A percentile compares a stretch with the other conserved stretches of the same genome.
phyloP scores from a whole-genome alignment of 768 basidiomycete genomes.

The Omphalotus guepiniiformis region DNA sequence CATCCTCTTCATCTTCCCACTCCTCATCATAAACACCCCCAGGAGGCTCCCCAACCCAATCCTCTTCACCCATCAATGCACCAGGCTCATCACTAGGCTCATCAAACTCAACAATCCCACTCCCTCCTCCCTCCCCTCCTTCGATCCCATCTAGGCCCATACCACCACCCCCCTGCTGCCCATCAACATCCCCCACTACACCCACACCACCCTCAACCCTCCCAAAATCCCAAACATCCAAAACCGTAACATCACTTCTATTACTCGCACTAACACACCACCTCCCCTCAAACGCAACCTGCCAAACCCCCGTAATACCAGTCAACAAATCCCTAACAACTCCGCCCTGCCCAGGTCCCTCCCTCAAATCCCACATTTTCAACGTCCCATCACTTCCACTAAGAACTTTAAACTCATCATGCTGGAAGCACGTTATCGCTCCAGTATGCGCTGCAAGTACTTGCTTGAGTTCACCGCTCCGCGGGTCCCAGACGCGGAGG shows the following conservation, averaged over 20 bases:
- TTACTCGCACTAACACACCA: constrained; percentile 96
- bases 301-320: constrained; percentile 95
- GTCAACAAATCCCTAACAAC: constrained; percentile 86
- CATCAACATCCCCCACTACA: no score
- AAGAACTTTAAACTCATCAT: constrained; percentile 96
- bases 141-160: neutral
- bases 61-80: constrained; percentile 44
- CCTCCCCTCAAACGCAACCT: constrained; percentile 90
- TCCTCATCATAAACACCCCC: constrained; percentile 71
- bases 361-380: constrained; percentile 96
- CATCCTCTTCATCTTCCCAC: constrained; percentile 52
- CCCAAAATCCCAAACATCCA: constrained; percentile 92
- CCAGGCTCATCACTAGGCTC: constrained; percentile 12
- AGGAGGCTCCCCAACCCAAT: constrained; percentile 78
- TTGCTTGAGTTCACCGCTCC: constrained; percentile 49
- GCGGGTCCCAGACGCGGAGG: constrained; percentile 81
- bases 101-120: constrained; percentile 1
- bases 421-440: constrained; percentile 99
- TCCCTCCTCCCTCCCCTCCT: neutral
- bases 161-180: no score
- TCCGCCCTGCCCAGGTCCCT: constrained; percentile 45
- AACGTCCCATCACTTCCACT: constrained; percentile 94
- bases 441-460: constrained; percentile 89
- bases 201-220: neutral
- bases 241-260: constrained; percentile 66